Conservation (phyloP, 805 yeast genomes). For the Ogataea ganodermae region DNA sequence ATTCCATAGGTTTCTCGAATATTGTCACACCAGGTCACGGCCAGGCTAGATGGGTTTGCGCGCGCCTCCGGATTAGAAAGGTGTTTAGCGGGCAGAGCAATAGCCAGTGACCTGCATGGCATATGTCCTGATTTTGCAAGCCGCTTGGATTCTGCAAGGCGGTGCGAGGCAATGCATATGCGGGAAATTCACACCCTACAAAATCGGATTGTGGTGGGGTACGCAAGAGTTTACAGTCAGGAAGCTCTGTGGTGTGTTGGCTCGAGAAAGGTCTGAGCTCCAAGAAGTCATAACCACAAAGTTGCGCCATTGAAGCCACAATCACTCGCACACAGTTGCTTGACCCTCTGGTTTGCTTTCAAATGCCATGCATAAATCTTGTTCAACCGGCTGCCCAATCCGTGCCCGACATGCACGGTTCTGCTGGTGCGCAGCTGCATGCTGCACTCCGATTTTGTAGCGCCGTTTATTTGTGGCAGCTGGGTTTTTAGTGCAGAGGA, state of each 20-base stretch:
- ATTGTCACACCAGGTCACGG: background rate
- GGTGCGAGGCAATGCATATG: background rate
- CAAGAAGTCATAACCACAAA: no score
- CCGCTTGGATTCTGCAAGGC: background rate
- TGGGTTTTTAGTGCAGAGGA: conserved; percentile 3
- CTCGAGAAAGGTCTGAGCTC: background rate
- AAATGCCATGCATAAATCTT: no score
- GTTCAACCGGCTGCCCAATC: background rate
- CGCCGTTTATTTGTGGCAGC: conserved; percentile 6
- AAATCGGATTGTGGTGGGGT: background rate
- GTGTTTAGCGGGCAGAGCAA: background rate
- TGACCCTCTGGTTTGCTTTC: no score
- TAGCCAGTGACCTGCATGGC: no score
- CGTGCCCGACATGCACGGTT: background rate
- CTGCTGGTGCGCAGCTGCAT: background rate
- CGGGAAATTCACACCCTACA: no score
- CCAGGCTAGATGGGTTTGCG: background rate
- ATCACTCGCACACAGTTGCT: no score
- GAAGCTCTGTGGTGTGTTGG: no score
- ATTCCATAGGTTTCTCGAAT: no score
- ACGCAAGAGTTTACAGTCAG: background rate
- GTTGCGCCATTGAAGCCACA: no score
- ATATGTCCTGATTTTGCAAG: conserved; percentile 1
- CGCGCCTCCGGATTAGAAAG: background rate
- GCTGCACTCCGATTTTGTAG: background rate